Conservation (phyloP, 257 asterid genomes). For the Ilex aquifolium region DNA sequence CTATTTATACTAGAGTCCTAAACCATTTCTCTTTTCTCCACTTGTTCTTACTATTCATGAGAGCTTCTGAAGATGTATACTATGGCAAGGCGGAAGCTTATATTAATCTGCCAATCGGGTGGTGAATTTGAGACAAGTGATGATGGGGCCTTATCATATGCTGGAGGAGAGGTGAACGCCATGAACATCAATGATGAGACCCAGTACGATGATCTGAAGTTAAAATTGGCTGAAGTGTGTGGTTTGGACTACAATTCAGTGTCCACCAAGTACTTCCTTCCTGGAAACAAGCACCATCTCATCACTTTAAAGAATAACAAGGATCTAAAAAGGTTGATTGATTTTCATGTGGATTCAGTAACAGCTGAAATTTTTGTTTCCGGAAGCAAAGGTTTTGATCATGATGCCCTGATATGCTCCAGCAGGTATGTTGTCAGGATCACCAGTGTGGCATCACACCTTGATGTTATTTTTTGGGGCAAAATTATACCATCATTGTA, state of each 20-base stretch:
- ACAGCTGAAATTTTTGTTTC: constrained; percentile 74
- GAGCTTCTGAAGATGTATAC: constrained; percentile 34
- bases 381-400: constrained; percentile 73
- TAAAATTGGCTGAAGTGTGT: constrained; percentile 69
- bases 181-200: constrained; percentile 61
- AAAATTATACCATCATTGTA: no score
- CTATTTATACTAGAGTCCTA: no score
- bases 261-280: constrained; percentile 80
- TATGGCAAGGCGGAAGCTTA: constrained; percentile 90
- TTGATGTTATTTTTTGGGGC: no score
- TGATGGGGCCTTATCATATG: constrained; percentile 65
- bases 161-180: constrained; percentile 87
- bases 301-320: constrained; percentile 65
- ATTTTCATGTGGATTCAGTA: constrained; percentile 71
- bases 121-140: constrained; percentile 63
- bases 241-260: constrained; percentile 61
- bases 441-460: no score
- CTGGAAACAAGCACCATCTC: constrained; percentile 76
- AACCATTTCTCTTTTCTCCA: no score
- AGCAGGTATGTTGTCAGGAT: constrained; percentile 39
- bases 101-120: constrained; percentile 80
- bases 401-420: constrained; percentile 28
- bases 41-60: no score
- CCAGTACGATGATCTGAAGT: constrained; percentile 56
- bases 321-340: constrained; percentile 82